These are phyloP conservation scores for Hippophae rhamnoides DNA, from an alignment of 306 rosid genomes.

Conservation along the genomic window DNA sequence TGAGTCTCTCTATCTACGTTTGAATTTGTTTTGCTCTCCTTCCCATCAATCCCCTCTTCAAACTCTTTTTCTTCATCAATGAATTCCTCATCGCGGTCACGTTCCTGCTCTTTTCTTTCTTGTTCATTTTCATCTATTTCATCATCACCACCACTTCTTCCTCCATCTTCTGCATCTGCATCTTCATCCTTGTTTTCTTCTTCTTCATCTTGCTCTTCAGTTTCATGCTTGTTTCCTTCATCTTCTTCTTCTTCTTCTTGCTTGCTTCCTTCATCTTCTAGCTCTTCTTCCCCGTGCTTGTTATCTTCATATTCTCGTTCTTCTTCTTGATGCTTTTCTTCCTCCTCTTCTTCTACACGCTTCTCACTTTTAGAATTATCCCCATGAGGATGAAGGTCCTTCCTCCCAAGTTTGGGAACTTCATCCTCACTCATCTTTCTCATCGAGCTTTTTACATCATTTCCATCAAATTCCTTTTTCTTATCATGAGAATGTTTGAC, in stretches of 20 bases:
- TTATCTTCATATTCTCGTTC: conserved; percentile 17
- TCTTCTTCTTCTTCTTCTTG: conserved; percentile 26
- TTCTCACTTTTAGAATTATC: conserved; percentile 29
- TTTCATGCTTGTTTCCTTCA: conserved; percentile 28
- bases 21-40: conserved; percentile 16
- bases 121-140: conserved; percentile 72
- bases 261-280: conserved; percentile 23
- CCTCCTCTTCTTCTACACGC: conserved; percentile 71
- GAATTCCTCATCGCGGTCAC: conserved; percentile 43
- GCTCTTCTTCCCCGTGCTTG: conserved; percentile 33
- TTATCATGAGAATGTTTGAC: conserved; percentile 89
- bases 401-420: conserved; percentile 62
- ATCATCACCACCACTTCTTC: conserved; percentile 53
- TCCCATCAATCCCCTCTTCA: conserved; percentile 38
- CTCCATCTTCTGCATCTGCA: conserved; percentile 36
- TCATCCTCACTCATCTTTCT: conserved; percentile 25
- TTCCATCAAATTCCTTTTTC: conserved; percentile 54
- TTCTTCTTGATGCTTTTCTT: conserved; percentile 43
- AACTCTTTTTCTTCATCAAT: conserved; percentile 54
- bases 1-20: conserved; percentile 35
- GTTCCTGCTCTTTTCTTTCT: conserved; percentile 45
- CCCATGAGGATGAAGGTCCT: conserved; percentile 45
- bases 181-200: conserved; percentile 12
- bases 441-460: conserved; percentile 24
- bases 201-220: conserved; percentile 25